Evolutionary conservation across 352 stramenopile species (phyloP).

Genomic region (Phytophthora capsici): DNA sequence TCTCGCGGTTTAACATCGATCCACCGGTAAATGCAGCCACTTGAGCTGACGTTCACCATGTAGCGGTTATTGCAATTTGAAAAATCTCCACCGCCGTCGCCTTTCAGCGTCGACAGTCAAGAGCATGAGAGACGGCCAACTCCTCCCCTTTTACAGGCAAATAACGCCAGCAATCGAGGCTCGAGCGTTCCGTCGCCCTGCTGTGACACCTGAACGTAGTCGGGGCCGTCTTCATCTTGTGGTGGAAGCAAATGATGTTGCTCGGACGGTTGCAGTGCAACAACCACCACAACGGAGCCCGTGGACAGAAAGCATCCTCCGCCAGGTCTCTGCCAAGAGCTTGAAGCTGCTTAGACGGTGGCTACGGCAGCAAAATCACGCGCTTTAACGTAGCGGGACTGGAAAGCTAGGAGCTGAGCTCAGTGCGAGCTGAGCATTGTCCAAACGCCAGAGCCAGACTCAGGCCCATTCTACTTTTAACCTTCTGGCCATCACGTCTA

Average conservation of each 20-base stretch:
- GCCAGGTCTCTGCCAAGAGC: slow-evolving; percentile 4
- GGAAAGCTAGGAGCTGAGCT: not conserved
- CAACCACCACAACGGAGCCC: slow-evolving; percentile 12
- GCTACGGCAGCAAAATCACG: slow-evolving; percentile 10
- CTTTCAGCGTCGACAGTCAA: not conserved
- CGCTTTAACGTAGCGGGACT: not conserved
- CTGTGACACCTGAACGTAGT: slow-evolving; percentile 27
- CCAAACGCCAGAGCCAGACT: not conserved
- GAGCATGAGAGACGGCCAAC: not conserved
- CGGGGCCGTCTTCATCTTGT: slow-evolving; percentile 16
- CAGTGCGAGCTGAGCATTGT: not conserved
- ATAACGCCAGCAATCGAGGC: slow-evolving; percentile 18
- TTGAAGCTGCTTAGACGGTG: slow-evolving; percentile 5
- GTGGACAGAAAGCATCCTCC: slow-evolving; percentile 16
- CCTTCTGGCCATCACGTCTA: not conserved
- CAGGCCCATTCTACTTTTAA: slow-evolving; percentile 19
- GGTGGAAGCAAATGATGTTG: slow-evolving; percentile 25
- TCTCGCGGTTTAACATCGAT: slow-evolving; percentile 34
- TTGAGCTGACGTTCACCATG: not conserved
- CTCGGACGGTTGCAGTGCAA: slow-evolving; percentile 1
- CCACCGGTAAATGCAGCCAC: slow-evolving; percentile 8
- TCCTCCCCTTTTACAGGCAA: not conserved
- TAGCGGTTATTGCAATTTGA: no score
- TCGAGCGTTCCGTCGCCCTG: slow-evolving; percentile 11
- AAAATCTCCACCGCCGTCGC: not conserved